Evolutionary conservation across 169 alveolate species (phyloP), one percentile per base, ranked within the genome.

Genomic region (Plasmodium coatneyi): DNA sequence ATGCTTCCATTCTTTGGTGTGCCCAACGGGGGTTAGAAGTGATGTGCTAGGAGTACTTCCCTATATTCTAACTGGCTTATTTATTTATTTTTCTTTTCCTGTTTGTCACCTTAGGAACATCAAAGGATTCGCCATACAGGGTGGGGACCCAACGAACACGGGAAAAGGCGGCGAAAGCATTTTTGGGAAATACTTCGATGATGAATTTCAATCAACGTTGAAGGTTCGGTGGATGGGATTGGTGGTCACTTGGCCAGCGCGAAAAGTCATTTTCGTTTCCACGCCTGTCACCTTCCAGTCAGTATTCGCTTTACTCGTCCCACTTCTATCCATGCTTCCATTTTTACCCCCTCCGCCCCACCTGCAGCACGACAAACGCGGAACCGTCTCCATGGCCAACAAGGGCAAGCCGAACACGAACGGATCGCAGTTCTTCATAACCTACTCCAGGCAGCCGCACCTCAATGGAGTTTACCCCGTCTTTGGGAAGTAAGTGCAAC

Each of bases 131-230:
- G 97, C 98, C 95, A 97, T 99, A 66, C 99, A 99, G 96, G 99
- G 99, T 9, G 99, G 99, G 3, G 99, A 99, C 92, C 99, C 99
- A 0, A 98, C 99, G 9, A 99, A 99, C 78, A 98, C 99, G 16
- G 99, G 99, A 79, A 97, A 98, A 86, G 99, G 99, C 9, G 99
- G 99, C 10, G 99, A 98, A 95, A 98, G 99, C 83, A 98, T 98
- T 43, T 99, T 98, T 92, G 99, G 99, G 12, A 97, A 95, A 19
- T 98, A 98, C 66, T 99, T 99, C 92, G 98, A 97, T 86, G 99
- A 99, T 94, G 99, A 99, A 95, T 96, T 98, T 81, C 99, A 98
- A 84, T 94, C 99, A 30, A 96, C 99, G 81, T 92, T 99, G 39
- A 98, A 99, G 98, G 99, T 97, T 80, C 46, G 96, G 70, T 1